Conservation (phyloP, 2,329 filamentous ascomycete genomes). For the Alternaria arbusti region DNA sequence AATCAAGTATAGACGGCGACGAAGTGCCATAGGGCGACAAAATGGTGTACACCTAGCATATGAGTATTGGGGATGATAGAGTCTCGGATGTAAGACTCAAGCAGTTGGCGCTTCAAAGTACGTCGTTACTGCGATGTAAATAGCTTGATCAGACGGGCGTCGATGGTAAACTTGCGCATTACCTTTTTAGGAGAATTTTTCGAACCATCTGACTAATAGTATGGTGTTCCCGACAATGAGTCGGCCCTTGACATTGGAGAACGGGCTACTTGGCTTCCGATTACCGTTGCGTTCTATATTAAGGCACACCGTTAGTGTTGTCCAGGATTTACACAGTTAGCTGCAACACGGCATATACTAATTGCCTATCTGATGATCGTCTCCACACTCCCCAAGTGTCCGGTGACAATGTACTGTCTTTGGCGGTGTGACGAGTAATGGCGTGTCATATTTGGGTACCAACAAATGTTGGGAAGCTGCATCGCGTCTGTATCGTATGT, state of each 20-base stretch:
- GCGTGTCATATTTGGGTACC: background rate
- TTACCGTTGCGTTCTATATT: background rate
- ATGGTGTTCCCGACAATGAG: background rate
- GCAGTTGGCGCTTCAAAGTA: background rate
- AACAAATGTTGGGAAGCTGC: background rate
- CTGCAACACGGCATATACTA: background rate
- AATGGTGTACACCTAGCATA: background rate
- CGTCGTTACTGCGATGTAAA: background rate
- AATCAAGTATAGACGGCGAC: background rate
- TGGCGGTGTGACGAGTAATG: background rate
- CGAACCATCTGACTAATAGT: background rate
- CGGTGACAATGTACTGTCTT: background rate
- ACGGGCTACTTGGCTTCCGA: background rate
- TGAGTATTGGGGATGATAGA: background rate
- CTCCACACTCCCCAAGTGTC: background rate
- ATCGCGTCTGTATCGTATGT: background rate
- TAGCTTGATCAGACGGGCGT: background rate
- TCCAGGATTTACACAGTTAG: background rate
- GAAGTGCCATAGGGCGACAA: background rate
- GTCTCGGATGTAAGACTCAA: background rate
- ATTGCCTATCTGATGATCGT: background rate
- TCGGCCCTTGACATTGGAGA: background rate
- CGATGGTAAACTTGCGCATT: background rate
- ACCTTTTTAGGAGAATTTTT: background rate
- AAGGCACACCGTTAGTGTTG: background rate